Percentiles rank a stretch among this genome's conserved stretches.
Conservation (phyloP, 2,329 filamentous ascomycete genomes). For the Fusarium sp. region DNA sequence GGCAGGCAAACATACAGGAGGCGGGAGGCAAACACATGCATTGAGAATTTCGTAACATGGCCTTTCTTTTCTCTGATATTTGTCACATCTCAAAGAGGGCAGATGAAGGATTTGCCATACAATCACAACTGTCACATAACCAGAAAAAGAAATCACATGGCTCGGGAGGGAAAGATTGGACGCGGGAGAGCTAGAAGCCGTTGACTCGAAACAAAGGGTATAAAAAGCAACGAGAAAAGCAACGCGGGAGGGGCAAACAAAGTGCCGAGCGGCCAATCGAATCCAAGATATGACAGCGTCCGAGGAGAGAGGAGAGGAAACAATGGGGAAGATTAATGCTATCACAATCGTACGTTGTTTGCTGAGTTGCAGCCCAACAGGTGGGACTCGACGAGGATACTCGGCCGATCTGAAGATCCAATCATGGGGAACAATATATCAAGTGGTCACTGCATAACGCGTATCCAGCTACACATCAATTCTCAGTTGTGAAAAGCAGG, state of each 20-base stretch:
- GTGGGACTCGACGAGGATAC: background rate
- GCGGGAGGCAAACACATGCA: background rate
- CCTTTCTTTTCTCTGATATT: slow-evolving; percentile 1
- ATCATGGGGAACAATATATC: background rate
- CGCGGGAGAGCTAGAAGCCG: background rate
- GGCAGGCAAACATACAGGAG: background rate
- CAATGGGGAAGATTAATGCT: background rate
- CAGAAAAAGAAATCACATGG: background rate
- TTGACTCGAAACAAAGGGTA: background rate
- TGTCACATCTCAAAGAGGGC: background rate
- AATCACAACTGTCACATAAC: background rate
- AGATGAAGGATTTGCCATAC: background rate
- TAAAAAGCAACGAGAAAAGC: background rate
- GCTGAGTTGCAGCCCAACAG: background rate
- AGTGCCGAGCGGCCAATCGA: background rate
- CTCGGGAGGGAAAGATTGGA: slow-evolving; percentile 19
- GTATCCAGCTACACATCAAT: background rate
- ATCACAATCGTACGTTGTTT: slow-evolving; percentile 5
- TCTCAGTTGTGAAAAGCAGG: background rate
- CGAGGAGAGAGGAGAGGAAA: slow-evolving; percentile 6
- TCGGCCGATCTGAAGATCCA: background rate
- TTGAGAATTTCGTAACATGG: background rate
- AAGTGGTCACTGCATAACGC: background rate
- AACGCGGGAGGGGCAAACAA: background rate
- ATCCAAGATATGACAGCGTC: background rate